Base-by-base conservation (phyloP, 2,329 filamentous ascomycete species). In the Cryphonectria parasitica region DNA sequence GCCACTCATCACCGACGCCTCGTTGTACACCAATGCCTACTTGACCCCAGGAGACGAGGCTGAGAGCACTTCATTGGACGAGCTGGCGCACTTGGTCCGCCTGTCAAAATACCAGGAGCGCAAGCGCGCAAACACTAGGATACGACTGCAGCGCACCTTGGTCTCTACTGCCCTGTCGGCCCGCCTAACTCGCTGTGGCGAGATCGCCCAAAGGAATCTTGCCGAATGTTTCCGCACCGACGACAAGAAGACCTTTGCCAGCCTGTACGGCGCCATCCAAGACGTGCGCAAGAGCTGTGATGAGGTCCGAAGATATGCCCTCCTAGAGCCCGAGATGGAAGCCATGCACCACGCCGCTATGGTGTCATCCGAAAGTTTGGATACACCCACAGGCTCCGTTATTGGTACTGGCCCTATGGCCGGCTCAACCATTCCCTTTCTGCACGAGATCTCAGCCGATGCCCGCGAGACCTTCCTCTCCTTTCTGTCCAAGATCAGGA, bases 21-120 rank as follows among this genome's bases (percentile, higher is more conserved):
- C 90, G 58, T 84, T 89, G 69, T 92, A 92, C 79, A 85, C 87
- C 62, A 91, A 91, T 77, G 81, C 87, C 19, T 85, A 87, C 74
- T 79, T 91, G 69, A 84, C 87, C 64, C 85, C 87, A 52, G 88
- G 91, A 72, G 85, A 85, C 66, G 88, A 91, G 72, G 85, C 84
- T 65, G 88, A 91, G 62, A 87, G 88, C 71, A 93, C 91, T 62
- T 91, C 90, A 19, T 84, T 95, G 72, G 89, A 92, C 77, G 92
- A 95, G 80, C 87, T 95, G 74, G 92, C 92, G 66, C 92, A 94
- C 79, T 82, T 95, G 76, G 91, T 94, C 74, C 89, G 92, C 72
- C 84, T 94, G 73, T 92, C 92, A 78, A 92, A 90, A 77, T 94
- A 94, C 79, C 92, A 95, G 81, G 91, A 93, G 84, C 91, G 91